A percentile compares a stretch with the other conserved stretches of the same genome.
These are phyloP conservation scores for Aspergillus calidoustus DNA, from an alignment of 2,329 filamentous ascomycete species.

Conservation along the genomic window DNA sequence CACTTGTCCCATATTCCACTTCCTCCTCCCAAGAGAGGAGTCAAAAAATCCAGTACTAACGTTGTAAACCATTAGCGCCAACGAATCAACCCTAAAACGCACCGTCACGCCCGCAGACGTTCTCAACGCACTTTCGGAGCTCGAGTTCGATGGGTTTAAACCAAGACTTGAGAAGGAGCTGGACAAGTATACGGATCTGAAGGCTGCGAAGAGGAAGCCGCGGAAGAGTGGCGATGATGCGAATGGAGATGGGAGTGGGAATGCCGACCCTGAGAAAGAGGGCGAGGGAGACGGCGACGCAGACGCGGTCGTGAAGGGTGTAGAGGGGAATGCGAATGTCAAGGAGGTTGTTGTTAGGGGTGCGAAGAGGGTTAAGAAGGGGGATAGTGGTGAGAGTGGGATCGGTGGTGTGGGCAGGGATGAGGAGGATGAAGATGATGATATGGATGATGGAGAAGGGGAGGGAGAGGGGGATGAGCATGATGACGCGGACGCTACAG, in stretches of 20 bases:
- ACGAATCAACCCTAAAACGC: conserved; percentile 65
- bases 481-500: conserved; percentile 31
- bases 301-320: conserved; percentile 21
- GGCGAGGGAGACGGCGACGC: conserved; percentile 25
- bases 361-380: conserved; percentile 29
- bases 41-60: too few species aligned
- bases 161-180: conserved; percentile 64
- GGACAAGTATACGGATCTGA: conserved; percentile 51
- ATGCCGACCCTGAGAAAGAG: conserved; percentile 31
- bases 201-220: conserved; percentile 49
- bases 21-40: too few species aligned
- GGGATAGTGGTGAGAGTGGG: conserved; percentile 25
- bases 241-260: conserved; percentile 16
- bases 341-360: conserved; percentile 30
- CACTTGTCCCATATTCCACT: too few species aligned
- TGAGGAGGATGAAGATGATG: conserved; percentile 29
- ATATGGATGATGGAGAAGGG: conserved; percentile 25
- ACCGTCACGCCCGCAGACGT: conserved; percentile 66
- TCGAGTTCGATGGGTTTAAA: conserved; percentile 65
- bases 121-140: conserved; percentile 62
- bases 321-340: conserved; percentile 19
- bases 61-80: conserved; percentile 51
- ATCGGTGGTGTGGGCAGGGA: conserved; percentile 24
- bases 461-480: conserved; percentile 33
- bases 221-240: conserved; percentile 43